These are phyloP conservation scores for Cairneyella variabilis DNA, from an alignment of 495 filamentous ascomycete genomes.

Conservation along the genomic window DNA sequence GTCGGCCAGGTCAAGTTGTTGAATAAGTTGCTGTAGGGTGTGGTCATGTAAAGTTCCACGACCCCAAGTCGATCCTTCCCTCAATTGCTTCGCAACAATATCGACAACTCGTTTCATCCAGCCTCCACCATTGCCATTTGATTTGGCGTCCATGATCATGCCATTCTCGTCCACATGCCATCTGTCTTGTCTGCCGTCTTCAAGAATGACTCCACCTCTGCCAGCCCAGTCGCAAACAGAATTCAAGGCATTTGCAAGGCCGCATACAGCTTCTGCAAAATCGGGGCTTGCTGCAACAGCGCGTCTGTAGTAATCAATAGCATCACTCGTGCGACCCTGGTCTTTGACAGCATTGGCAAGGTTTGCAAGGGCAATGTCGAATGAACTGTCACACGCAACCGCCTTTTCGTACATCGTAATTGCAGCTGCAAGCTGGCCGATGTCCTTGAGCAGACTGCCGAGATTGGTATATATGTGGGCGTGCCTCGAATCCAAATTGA, in stretches of 20 bases:
- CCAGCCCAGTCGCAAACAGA: constrained; percentile 96
- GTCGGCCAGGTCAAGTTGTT: constrained; percentile 42
- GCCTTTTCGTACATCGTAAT: constrained; percentile 98
- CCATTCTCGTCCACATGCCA: constrained; percentile 93
- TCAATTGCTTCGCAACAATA: constrained; percentile 87
- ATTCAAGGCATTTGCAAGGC: constrained; percentile 91
- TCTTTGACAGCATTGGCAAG: constrained; percentile 98
- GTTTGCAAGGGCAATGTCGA: constrained; percentile 97
- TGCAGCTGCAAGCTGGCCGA: constrained; percentile 85
- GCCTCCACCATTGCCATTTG: constrained; percentile 57
- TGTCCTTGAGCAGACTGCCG: constrained; percentile 93
- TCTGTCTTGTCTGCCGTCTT: constrained; percentile 71
- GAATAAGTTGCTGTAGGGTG: constrained; percentile 37
- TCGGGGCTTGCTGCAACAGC: constrained; percentile 89
- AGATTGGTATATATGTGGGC: constrained; percentile 98
- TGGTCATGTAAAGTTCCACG: constrained; percentile 61
- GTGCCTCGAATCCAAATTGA: constrained; percentile 80
- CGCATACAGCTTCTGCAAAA: constrained; percentile 96
- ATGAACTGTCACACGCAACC: constrained; percentile 83
- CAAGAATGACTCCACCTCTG: constrained; percentile 75
- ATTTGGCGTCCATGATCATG: constrained; percentile 72
- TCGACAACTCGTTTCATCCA: constrained; percentile 96
- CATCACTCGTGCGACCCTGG: constrained; percentile 86
- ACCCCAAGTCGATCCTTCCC: constrained; percentile 86
- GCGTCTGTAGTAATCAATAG: constrained; percentile 85